phyloP scores from a whole-genome alignment of 1,284 basidiomycete species.

The Trichosporon inkin region DNA sequence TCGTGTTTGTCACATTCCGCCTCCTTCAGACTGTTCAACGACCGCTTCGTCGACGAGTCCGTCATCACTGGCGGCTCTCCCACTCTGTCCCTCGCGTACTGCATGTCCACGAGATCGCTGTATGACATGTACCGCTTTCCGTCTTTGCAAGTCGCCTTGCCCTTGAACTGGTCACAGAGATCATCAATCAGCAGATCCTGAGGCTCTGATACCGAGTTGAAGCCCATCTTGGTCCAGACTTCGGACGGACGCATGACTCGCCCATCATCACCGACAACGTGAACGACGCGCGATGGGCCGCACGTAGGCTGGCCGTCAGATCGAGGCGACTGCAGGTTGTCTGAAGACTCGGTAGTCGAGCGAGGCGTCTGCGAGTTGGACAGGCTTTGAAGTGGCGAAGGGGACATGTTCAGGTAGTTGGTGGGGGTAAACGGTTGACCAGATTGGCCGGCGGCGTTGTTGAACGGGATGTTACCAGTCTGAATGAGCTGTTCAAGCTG shows the following conservation, averaged over 20 bases:
- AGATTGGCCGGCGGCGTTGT: background rate
- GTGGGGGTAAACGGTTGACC: constrained; percentile 35
- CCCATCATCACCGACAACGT: constrained; percentile 39
- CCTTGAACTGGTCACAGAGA: constrained; percentile 46
- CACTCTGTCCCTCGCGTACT: background rate
- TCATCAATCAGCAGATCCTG: constrained; percentile 48
- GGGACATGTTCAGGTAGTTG: constrained; percentile 49
- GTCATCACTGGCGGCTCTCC: background rate
- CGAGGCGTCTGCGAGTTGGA: constrained; percentile 31
- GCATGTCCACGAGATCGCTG: constrained; percentile 22
- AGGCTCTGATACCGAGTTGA: constrained; percentile 23
- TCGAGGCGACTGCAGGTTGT: constrained; percentile 22
- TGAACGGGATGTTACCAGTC: constrained; percentile 14
- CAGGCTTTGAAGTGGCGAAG: constrained; percentile 34
- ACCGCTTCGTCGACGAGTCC: background rate
- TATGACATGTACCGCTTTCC: constrained; percentile 29
- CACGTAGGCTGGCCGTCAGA: constrained; percentile 14
- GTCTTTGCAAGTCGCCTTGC: constrained; percentile 47
- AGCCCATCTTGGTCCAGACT: constrained; percentile 41
- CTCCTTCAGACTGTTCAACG: background rate
- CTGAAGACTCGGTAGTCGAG: constrained; percentile 20
- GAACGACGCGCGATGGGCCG: constrained; percentile 26
- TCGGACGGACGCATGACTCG: constrained; percentile 42
- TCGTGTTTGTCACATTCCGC: constrained; percentile 12
- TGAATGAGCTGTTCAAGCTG: constrained; percentile 36